Evolutionary conservation across 805 yeast genomes (phyloP), one percentile per base, ranked within the genome.

Genomic region (Kazachstania psychrophila): DNA sequence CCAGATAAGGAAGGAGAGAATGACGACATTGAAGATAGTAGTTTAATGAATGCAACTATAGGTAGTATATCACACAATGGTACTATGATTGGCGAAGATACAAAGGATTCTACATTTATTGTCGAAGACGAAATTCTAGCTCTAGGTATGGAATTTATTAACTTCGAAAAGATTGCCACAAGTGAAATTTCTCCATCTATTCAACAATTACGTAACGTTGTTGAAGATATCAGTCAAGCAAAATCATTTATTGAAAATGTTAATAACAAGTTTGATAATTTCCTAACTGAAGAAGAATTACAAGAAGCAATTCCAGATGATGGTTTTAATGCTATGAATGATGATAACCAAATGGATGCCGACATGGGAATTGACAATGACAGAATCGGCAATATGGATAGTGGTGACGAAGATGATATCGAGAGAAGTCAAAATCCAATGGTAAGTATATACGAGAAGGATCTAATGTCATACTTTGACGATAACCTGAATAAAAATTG

Each of bases 391-490:
- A 28, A 28, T 28, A 12, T 28, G 23, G 56, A 49, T 18, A 47
- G 44, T 26, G 49, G 42, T 24, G 56, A 47, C 8, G 42, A 47
- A 14, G 56, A 45, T 10, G 51, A 48, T 2, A 45, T 47, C 23
- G 23, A 13, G 17, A 26, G n/a, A 23, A 29, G 32, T 12, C 10
- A 12, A 5, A 13, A 17, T n/a, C 12, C 23, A 2, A 25, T 29
- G 18, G 34, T 37, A 23, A 51, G 55, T 28, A 52, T 65, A 13
- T 60, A 73, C 44, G 84, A 77, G 47, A 68, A 67, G 33, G 84
- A 79, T 48, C 60, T 85, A 28, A 75, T 84, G 72, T 80, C 87
- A 2, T 81, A 85, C 54, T 86, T 86, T 58, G 95, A 87, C 54
- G 77, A 75, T 36, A 69, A 75, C 15, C 66, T 85, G 59, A 72